Base-by-base conservation (phyloP, 306 rosid species). In the Casuarina cunninghamiana region DNA sequence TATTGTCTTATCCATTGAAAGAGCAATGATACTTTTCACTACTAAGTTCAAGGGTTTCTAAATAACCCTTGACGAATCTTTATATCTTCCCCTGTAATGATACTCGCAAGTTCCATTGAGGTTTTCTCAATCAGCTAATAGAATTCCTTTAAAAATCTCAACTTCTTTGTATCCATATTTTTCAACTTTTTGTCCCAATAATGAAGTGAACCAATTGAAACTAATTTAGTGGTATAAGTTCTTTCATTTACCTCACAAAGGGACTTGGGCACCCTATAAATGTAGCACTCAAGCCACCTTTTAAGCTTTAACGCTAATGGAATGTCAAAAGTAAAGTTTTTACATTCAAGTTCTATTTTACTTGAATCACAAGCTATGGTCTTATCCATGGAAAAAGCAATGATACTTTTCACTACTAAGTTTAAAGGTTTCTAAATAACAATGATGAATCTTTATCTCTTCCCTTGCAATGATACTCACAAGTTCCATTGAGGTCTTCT, bases 171-270 rank as follows among this genome's bases (percentile, higher is more conserved):
- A 5, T 76, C 70, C 81, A 81, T 76, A 5, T 78, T 51, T 35
- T 10, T 5, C 53, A 76, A 46, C 12, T 53, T 44, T 15, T 11
- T 41, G 15, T 51, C 26, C 26, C 26, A 21, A 10, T 72, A 10
- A 77, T 76, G 84, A 26, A 70, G 53, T 32, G 69, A 77, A 44
- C 84, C 84, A 2, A 81, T 76, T 6, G 84, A 81, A 7, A 76
- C 39, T 9, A 81, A 38, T 42, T 75, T 76, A 10, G 80, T 77
- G 50, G 74, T 76, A 77, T 71, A 81, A 6, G 74, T 67, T 5
- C 35, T 48, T 17, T 44, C 45, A 2, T 81, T 76, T 13, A 76
- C 77, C 3, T 53, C 37, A 1, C 84, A 69, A 3, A 81, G 78
- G 43, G 53, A 53, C 50, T 21, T 45, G 17, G 84, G 84, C 32